phyloP scores from a whole-genome alignment of 208 protist species.

The Crithidia bombi region DNA sequence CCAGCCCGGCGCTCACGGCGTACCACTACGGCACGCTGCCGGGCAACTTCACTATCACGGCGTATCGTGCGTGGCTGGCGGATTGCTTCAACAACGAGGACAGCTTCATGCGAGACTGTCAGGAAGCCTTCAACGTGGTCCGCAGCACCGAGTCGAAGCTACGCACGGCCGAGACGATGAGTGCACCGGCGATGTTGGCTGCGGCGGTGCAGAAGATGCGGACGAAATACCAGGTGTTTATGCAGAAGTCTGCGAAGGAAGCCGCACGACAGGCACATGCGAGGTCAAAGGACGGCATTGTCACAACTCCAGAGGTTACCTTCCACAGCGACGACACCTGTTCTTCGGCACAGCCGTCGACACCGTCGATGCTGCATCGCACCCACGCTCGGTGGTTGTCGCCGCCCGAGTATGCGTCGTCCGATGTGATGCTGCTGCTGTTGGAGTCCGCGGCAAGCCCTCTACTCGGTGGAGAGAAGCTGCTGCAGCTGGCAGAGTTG shows the following conservation, averaged over 20 bases:
- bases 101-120: constrained; percentile 57
- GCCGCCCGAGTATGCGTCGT: constrained; percentile 19
- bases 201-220: constrained; percentile 42
- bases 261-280: constrained; percentile 14
- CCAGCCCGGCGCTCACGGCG: constrained; percentile 12
- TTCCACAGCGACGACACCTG: background rate
- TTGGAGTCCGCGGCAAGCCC: constrained; percentile 17
- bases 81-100: constrained; percentile 62
- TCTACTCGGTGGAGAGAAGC: constrained; percentile 14
- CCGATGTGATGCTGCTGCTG: constrained; percentile 33
- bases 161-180: constrained; percentile 44
- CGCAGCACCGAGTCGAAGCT: constrained; percentile 55
- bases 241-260: constrained; percentile 60
- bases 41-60: constrained; percentile 37
- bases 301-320: background rate
- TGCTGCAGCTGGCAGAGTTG: constrained; percentile 45
- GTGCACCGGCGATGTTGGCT: constrained; percentile 48
- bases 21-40: background rate
- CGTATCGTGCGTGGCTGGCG: constrained; percentile 50
- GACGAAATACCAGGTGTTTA: constrained; percentile 52
- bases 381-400: constrained; percentile 12
- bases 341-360: background rate
- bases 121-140: constrained; percentile 59
- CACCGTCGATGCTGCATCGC: background rate
- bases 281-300: background rate